phyloP scores from a whole-genome alignment of 352 stramenopile species.

The Phytophthora rubi region DNA sequence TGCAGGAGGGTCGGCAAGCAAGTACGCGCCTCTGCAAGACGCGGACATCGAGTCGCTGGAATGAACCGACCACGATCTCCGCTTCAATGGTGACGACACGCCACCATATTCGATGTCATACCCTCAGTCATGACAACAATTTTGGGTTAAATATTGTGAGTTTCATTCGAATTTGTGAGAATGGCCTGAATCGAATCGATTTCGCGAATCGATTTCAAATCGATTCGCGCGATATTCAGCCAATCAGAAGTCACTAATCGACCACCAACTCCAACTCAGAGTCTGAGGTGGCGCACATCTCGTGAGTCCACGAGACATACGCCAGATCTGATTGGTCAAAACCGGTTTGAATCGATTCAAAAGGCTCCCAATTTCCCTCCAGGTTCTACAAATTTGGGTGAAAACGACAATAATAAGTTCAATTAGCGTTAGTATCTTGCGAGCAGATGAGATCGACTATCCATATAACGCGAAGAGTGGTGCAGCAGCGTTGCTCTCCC shows the following conservation, averaged over 20 bases:
- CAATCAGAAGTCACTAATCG: too few species aligned
- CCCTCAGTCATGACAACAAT: conserved; percentile 3
- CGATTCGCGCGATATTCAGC: too few species aligned
- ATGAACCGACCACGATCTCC: neutral
- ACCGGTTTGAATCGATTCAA: too few species aligned
- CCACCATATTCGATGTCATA: neutral
- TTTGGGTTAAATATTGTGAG: conserved; percentile 22
- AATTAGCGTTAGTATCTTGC: conserved; percentile 15
- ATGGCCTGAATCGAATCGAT: too few species aligned
- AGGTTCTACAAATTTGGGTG: too few species aligned
- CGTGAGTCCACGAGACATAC: too few species aligned
- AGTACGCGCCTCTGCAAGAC: conserved; percentile 13
- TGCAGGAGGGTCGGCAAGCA: conserved; percentile 8
- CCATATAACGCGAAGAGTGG: conserved; percentile 73
- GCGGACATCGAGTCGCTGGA: conserved; percentile 26
- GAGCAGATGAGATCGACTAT: conserved; percentile 23
- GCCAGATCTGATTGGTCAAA: too few species aligned
- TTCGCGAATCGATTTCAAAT: too few species aligned
- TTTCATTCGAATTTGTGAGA: too few species aligned
- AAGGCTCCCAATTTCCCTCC: too few species aligned
- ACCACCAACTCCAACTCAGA: too few species aligned
- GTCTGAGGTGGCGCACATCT: too few species aligned
- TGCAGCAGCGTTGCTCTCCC: conserved; percentile 82
- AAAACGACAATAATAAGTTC: conserved; percentile 11
- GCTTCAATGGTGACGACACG: neutral